These are phyloP conservation scores for Trichoderma sp. DNA, from an alignment of 2,329 filamentous ascomycete species.

Conservation along the genomic window DNA sequence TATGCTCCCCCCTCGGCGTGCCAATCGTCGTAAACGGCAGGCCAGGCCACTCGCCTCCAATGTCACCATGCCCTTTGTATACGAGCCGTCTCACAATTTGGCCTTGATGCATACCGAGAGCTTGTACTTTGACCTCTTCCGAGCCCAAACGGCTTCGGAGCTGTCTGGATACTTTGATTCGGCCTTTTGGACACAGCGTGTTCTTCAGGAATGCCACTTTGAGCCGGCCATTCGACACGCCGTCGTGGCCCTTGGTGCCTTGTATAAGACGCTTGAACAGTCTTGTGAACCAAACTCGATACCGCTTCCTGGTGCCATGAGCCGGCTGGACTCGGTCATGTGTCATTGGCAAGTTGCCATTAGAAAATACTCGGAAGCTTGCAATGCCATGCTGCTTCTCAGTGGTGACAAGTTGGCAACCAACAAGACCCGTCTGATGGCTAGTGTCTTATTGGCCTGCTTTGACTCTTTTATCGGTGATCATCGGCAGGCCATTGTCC, in stretches of 20 bases:
- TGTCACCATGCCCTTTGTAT: constrained; percentile 32
- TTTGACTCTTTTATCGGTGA: constrained; percentile 66
- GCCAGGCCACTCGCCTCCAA: neutral
- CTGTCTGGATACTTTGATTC: constrained; percentile 66
- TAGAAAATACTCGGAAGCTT: constrained; percentile 56
- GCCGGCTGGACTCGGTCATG: constrained; percentile 36
- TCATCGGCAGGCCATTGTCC: constrained; percentile 57
- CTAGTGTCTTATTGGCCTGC: constrained; percentile 62
- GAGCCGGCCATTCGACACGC: constrained; percentile 62
- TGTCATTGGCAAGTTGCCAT: constrained; percentile 59
- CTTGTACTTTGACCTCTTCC: constrained; percentile 61
- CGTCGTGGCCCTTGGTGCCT: constrained; percentile 61
- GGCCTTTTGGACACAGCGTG: constrained; percentile 61
- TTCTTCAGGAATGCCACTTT: constrained; percentile 61
- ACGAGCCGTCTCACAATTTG: constrained; percentile 44
- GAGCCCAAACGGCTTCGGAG: constrained; percentile 57
- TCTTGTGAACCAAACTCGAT: constrained; percentile 48
- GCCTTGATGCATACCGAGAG: constrained; percentile 50
- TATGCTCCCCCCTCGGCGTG: constrained; percentile 34
- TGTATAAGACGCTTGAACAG: constrained; percentile 65
- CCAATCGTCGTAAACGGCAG: constrained; percentile 22
- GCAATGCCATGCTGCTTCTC: constrained; percentile 47
- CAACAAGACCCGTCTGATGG: constrained; percentile 58
- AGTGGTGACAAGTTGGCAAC: constrained; percentile 43
- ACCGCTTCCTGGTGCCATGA: constrained; percentile 20